Conservation (phyloP, 2,329 filamentous ascomycete species). For the Colletotrichum brevisporum region DNA sequence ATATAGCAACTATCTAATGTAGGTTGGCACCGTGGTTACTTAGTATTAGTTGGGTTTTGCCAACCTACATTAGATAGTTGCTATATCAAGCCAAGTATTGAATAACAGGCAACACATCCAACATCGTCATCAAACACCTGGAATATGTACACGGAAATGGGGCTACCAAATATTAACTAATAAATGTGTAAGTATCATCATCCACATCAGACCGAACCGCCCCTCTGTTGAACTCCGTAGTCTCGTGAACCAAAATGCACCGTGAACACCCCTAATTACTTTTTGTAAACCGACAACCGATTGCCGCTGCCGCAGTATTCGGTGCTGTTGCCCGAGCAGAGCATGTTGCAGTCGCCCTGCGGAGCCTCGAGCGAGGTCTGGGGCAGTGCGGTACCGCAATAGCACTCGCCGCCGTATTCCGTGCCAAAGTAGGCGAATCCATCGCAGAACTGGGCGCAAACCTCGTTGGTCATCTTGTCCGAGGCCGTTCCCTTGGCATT, state of each 20-base stretch:
- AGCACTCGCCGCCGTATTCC: conserved; percentile 56
- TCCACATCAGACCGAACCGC: not conserved
- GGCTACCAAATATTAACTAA: no score
- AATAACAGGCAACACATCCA: no score
- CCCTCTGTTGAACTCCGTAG: not conserved
- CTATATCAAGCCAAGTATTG: no score
- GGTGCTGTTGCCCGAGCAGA: conserved; percentile 53
- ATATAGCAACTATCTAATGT: no score
- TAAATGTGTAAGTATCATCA: not conserved
- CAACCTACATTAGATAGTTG: no score
- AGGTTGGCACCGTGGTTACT: no score
- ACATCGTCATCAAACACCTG: no score
- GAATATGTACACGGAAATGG: no score
- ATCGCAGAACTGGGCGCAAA: conserved; percentile 51
- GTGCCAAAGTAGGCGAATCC: conserved; percentile 53
- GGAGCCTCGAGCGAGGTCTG: conserved; percentile 48
- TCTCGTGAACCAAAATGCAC: not conserved
- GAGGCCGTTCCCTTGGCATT: conserved; percentile 42
- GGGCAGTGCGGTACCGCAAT: conserved; percentile 51
- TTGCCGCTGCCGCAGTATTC: conserved; percentile 58
- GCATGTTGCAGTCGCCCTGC: conserved; percentile 55
- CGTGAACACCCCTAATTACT: conserved; percentile 30
- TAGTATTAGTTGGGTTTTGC: no score
- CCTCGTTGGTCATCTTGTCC: conserved; percentile 51
- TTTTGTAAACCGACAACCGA: conserved; percentile 54